Evolutionary conservation across 1,139 yeast genomes (phyloP).

Genomic region (Pichia sp.): DNA sequence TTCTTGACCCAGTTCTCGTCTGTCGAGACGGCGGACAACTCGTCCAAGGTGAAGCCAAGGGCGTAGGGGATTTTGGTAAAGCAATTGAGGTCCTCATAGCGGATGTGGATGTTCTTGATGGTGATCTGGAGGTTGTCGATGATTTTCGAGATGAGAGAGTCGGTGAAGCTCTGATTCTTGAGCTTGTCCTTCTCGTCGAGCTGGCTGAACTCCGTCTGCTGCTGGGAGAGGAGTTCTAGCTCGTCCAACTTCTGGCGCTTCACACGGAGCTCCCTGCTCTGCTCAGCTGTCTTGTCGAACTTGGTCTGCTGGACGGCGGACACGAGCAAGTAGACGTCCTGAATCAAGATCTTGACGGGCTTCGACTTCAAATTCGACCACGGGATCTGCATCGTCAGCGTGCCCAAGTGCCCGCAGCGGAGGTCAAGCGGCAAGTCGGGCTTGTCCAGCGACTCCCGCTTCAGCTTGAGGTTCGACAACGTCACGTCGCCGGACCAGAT

Average conservation of each 20-base stretch:
- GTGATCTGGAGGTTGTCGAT: conserved; percentile 93
- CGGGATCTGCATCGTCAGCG: conserved; percentile 85
- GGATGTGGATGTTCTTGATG: conserved; percentile 81
- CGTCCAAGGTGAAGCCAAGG: conserved; percentile 76
- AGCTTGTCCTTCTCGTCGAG: conserved; percentile 40
- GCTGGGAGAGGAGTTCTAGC: conserved; percentile 51
- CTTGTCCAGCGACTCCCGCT: conserved; percentile 79
- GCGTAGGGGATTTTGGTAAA: conserved; percentile 73
- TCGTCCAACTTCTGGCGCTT: conserved; percentile 67
- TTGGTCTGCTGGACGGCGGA: conserved; percentile 62
- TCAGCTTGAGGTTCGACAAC: conserved; percentile 67
- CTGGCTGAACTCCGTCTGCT: conserved; percentile 21
- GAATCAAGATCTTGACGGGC: conserved; percentile 87
- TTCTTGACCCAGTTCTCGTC: conserved; percentile 82
- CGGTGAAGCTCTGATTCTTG: conserved; percentile 76
- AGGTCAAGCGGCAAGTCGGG: conserved; percentile 84
- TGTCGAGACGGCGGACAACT: conserved; percentile 87
- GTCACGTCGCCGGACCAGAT: conserved; percentile 98
- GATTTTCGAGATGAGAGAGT: conserved; percentile 79
- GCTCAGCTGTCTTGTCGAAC: conserved; percentile 52
- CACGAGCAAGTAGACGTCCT: conserved; percentile 81
- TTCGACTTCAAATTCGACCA: conserved; percentile 93
- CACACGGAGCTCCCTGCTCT: conserved; percentile 55
- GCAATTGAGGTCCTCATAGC: conserved; percentile 76
- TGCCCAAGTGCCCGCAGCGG: conserved; percentile 88